Conservation (phyloP, 2,329 filamentous ascomycete species). For the Nigrospora sphaerica region DNA sequence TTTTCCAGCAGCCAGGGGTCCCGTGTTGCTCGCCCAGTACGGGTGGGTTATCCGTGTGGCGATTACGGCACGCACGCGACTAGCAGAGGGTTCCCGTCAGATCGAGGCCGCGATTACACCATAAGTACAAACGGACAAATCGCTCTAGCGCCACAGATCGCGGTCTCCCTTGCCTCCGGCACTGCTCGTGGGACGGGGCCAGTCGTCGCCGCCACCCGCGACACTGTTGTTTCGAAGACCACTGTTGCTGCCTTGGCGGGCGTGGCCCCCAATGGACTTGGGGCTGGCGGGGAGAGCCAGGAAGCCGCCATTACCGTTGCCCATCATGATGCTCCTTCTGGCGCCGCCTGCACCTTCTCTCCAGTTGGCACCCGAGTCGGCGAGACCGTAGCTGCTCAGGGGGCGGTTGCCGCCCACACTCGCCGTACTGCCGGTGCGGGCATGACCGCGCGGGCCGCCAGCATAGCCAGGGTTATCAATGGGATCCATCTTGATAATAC, state of each 20-base stretch:
- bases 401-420: constrained; percentile 27
- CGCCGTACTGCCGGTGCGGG: constrained; percentile 15
- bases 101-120: not conserved
- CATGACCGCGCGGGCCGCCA: constrained; percentile 16
- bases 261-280: constrained; percentile 10
- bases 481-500: constrained; percentile 43
- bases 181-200: constrained; percentile 37
- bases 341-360: constrained; percentile 37
- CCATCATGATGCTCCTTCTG: constrained; percentile 46
- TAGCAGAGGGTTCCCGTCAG: too few species aligned
- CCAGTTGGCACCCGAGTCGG: constrained; percentile 44
- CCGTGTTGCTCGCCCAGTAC: too few species aligned
- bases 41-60: too few species aligned
- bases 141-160: constrained; percentile 32
- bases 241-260: constrained; percentile 13
- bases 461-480: constrained; percentile 12
- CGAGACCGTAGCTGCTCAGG: constrained; percentile 51
- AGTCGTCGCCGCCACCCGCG: constrained; percentile 26
- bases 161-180: constrained; percentile 29
- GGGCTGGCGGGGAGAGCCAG: constrained; percentile 36
- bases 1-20: too few species aligned
- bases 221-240: not conserved
- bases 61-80: too few species aligned
- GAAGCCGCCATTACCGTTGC: constrained; percentile 44
- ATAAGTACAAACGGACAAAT: not conserved